Conservation (phyloP, 495 filamentous ascomycete genomes). For the Talaromyces trachyspermus region DNA sequence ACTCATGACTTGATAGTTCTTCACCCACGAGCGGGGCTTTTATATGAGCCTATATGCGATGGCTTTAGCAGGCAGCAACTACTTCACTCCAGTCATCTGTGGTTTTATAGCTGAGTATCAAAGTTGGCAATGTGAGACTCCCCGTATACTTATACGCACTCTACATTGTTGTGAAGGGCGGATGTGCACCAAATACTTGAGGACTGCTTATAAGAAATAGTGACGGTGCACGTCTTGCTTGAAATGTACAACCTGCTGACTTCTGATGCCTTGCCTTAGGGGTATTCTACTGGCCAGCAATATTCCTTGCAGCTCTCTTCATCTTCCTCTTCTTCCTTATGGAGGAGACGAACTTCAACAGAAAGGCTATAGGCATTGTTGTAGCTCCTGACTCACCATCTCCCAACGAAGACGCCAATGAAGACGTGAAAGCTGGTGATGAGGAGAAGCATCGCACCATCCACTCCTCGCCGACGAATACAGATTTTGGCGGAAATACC, state of each 20-base stretch:
- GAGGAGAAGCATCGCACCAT: no score
- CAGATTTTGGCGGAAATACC: no score
- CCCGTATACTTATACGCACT: no score
- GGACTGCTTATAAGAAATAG: no score
- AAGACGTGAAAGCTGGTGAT: no score
- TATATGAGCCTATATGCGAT: slow-evolving; percentile 61
- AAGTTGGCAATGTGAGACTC: slow-evolving; percentile 53
- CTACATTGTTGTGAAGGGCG: no score
- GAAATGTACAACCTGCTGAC: no score
- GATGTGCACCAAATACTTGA: no score
- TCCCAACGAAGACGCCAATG: no score
- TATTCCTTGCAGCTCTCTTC: slow-evolving; percentile 48
- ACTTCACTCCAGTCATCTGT: slow-evolving; percentile 56
- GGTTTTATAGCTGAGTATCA: slow-evolving; percentile 63
- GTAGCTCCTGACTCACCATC: background rate
- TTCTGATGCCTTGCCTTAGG: no score
- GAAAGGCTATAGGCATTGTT: slow-evolving; percentile 10
- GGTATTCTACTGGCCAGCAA: slow-evolving; percentile 62
- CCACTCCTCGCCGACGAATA: no score
- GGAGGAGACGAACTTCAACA: slow-evolving; percentile 62
- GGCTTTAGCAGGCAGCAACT: slow-evolving; percentile 56
- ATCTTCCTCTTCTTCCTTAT: slow-evolving; percentile 60
- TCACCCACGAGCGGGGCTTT: slow-evolving; percentile 57
- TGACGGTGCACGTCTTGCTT: no score
- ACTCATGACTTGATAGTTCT: slow-evolving; percentile 33